phyloP scores from a whole-genome alignment of 2,329 filamentous ascomycete genomes.

The Pseudogymnoascus sp. region DNA sequence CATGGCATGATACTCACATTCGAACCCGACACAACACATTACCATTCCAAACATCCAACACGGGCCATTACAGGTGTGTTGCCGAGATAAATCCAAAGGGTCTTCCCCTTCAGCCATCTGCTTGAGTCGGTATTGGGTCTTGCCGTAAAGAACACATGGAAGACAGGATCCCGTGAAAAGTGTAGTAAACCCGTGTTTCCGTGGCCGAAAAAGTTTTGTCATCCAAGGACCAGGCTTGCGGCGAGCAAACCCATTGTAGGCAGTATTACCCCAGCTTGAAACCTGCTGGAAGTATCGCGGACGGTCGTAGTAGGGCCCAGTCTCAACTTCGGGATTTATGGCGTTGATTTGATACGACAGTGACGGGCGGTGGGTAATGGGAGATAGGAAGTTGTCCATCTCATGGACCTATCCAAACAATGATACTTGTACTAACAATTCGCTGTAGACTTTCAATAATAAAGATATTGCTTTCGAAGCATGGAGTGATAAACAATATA shows the following conservation, averaged over 20 bases:
- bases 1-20: constrained; percentile 8
- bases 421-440: background rate
- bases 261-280: background rate
- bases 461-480: constrained; percentile 1
- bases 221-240: constrained; percentile 23
- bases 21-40: constrained; percentile 23
- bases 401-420: background rate
- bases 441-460: background rate
- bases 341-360: background rate
- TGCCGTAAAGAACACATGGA: constrained; percentile 38
- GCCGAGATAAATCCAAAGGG: constrained; percentile 33
- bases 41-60: constrained; percentile 30
- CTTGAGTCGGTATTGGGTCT: constrained; percentile 36
- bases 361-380: background rate
- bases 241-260: background rate
- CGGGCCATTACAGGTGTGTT: constrained; percentile 31
- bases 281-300: constrained; percentile 1
- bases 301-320: background rate
- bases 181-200: constrained; percentile 26
- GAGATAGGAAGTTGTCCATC: background rate
- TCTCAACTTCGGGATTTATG: background rate
- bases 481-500: background rate
- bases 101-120: constrained; percentile 33
- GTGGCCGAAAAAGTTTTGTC: constrained; percentile 34
- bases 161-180: constrained; percentile 35